phyloP scores from a whole-genome alignment of 2,329 filamentous ascomycete species.

The Diaporthe capsici region DNA sequence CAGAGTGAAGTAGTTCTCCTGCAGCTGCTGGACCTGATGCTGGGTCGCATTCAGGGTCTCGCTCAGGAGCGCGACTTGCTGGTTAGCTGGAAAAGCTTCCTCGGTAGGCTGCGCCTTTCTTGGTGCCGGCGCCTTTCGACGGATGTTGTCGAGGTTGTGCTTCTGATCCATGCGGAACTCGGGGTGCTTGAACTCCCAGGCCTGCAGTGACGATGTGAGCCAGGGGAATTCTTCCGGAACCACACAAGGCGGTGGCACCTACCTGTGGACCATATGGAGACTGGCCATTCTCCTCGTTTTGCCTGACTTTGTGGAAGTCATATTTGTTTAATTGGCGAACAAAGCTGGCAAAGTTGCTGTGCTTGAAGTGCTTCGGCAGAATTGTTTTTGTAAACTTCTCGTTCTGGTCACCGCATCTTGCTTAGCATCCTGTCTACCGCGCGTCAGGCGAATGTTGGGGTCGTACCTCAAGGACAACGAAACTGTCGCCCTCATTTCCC shows the following conservation, averaged over 20 bases:
- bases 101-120: conserved; percentile 78
- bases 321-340: conserved; percentile 97
- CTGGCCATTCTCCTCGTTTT: conserved; percentile 87
- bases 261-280: conserved; percentile 87
- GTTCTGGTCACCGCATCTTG: conserved; percentile 71
- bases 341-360: conserved; percentile 98
- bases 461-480: conserved; percentile 94
- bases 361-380: conserved; percentile 98
- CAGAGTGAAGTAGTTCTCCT: conserved; percentile 87
- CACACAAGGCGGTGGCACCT: conserved; percentile 10
- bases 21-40: conserved; percentile 89
- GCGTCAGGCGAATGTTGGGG: conserved; percentile 13
- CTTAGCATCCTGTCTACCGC: conserved; percentile 40
- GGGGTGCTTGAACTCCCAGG: conserved; percentile 97
- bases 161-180: conserved; percentile 97
- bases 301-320: conserved; percentile 97
- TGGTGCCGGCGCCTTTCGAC: conserved; percentile 92
- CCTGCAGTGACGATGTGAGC: conserved; percentile 63
- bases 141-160: conserved; percentile 95
- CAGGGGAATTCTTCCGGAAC: conserved; percentile 20
- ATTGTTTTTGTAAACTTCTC: conserved; percentile 99
- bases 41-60: conserved; percentile 91
- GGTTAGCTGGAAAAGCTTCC: conserved; percentile 80
- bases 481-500: conserved; percentile 95
- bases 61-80: conserved; percentile 91